phyloP scores from a whole-genome alignment of 176 grass and related monocot genomes.

The Saccharum officinarum region DNA sequence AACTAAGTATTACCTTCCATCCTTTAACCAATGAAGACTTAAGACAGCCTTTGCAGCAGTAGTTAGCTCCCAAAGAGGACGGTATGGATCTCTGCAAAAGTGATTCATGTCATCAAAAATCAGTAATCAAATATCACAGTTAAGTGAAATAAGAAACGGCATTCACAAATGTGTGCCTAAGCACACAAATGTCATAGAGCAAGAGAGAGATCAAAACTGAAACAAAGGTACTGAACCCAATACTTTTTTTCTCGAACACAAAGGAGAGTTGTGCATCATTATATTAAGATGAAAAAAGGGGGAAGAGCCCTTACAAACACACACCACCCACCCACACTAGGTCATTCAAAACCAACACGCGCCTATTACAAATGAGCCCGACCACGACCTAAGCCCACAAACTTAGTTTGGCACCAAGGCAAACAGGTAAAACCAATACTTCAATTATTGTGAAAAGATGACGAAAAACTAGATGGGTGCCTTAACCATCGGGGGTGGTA shows the following conservation, averaged over 20 bases:
- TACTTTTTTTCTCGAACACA: no score
- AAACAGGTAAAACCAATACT: not conserved
- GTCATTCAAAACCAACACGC: no score
- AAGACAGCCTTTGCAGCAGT: conserved; percentile 71
- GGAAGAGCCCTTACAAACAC: no score
- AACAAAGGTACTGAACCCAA: not conserved
- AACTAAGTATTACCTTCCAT: conserved; percentile 67
- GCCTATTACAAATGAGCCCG: no score
- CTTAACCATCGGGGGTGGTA: no score
- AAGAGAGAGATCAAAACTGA: not conserved
- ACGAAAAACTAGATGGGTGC: no score
- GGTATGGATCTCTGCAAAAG: conserved; percentile 83
- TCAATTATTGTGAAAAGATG: not conserved
- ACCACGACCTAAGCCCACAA: no score
- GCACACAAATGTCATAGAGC: not conserved
- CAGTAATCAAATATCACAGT: conserved; percentile 25
- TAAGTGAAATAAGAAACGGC: not conserved
- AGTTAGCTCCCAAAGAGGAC: conserved; percentile 85
- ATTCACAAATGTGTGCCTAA: not conserved
- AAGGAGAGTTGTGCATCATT: no score
- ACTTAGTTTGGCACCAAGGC: no score
- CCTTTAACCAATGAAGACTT: conserved; percentile 91
- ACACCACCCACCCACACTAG: no score
- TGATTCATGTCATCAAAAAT: conserved; percentile 25
- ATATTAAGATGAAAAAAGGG: no score